Percentiles rank a stretch among this genome's conserved stretches.
phyloP scores from a whole-genome alignment of 2,329 filamentous ascomycete genomes.

The Clarireedia hainanense region DNA sequence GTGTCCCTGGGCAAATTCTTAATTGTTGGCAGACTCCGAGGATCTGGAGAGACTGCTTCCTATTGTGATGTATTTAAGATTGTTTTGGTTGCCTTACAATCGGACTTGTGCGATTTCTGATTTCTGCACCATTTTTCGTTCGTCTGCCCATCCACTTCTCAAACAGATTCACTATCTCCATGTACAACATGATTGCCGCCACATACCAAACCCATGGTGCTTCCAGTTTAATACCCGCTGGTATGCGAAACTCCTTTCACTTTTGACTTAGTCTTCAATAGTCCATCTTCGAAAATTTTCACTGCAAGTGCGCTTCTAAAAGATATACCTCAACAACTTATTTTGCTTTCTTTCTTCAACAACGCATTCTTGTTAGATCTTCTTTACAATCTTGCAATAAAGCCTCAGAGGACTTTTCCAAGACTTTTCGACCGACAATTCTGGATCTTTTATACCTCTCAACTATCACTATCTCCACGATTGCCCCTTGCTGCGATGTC shows the following conservation, averaged over 20 bases:
- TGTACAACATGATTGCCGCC: not conserved
- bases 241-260: not conserved
- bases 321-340: no score
- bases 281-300: not conserved
- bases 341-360: not conserved
- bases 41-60: no score
- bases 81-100: no score
- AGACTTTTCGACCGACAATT: no score
- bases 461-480: not conserved
- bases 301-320: not conserved
- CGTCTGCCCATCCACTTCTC: not conserved
- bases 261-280: not conserved
- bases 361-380: not conserved
- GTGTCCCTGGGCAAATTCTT: no score
- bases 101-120: not conserved
- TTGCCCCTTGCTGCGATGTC: not conserved
- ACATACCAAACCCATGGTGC: not conserved
- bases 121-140: not conserved
- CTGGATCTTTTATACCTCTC: no score
- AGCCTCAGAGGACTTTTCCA: not conserved
- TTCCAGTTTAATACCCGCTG: not conserved
- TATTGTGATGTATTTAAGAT: no score
- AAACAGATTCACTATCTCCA: not conserved
- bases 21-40: no score
- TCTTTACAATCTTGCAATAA: not conserved